phyloP scores from a whole-genome alignment of 495 filamentous ascomycete species.

The Neurospora sp. region DNA sequence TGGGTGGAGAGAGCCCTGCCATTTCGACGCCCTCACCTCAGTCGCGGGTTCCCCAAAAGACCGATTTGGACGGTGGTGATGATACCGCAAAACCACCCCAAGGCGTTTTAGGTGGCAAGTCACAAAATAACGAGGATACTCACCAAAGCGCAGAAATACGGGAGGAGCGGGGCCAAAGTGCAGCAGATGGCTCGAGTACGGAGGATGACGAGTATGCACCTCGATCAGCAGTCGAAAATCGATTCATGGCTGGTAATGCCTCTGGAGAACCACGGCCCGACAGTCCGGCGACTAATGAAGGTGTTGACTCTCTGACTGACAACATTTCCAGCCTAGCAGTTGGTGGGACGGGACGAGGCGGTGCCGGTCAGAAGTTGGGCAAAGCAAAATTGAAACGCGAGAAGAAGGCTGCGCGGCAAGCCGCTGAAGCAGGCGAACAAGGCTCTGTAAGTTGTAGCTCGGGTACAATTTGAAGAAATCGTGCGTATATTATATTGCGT shows the following conservation, averaged over 20 bases:
- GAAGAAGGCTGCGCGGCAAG: conserved; percentile 62
- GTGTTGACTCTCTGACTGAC: conserved; percentile 3
- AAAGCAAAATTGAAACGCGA: conserved; percentile 84
- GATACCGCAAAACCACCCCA: neutral
- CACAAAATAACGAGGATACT: neutral
- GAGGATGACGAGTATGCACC: conserved; percentile 38
- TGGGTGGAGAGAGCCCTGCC: conserved; percentile 30
- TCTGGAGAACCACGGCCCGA: neutral
- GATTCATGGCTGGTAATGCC: conserved; percentile 14
- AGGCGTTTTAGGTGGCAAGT: neutral
- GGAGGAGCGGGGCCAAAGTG: neutral
- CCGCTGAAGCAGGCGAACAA: conserved; percentile 27
- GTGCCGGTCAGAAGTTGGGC: conserved; percentile 47
- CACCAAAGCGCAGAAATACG: neutral
- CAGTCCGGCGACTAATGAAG: neutral
- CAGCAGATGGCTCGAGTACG: conserved; percentile 1
- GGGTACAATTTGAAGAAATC: neutral
- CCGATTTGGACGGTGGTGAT: neutral
- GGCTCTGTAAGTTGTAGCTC: conserved; percentile 22
- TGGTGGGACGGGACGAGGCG: conserved; percentile 6
- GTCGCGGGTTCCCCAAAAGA: neutral
- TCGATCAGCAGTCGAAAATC: conserved; percentile 28
- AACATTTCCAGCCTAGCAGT: conserved; percentile 11
- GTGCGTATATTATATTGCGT: neutral
- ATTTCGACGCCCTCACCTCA: conserved; percentile 35